Evolutionary conservation across 2,329 filamentous ascomycete species (phyloP).

Genomic region (Microascus cirrosus): DNA sequence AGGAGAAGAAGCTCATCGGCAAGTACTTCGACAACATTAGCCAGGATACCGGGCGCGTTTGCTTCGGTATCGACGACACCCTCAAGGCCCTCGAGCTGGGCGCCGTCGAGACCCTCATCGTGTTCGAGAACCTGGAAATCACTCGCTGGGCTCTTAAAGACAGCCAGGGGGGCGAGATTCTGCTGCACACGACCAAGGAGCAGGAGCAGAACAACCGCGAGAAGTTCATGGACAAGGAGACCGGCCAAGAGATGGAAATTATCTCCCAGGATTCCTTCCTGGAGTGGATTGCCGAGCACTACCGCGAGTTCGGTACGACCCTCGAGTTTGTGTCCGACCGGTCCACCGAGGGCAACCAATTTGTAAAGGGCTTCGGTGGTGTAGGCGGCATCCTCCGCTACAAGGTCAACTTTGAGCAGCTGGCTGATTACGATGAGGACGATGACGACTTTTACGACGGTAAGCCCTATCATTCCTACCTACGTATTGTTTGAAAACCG

Average conservation of each 20-base stretch:
- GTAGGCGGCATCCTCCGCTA: conserved; percentile 96
- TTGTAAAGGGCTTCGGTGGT: conserved; percentile 98
- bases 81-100: conserved; percentile 93
- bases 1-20: conserved; percentile 99
- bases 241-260: conserved; percentile 95
- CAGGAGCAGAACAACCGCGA: conserved; percentile 57
- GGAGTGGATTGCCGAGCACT: conserved; percentile 98
- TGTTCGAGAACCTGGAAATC: conserved; percentile 94
- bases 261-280: conserved; percentile 81
- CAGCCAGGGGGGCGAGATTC: conserved; percentile 57
- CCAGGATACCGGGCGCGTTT: conserved; percentile 91
- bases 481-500: not conserved
- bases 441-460: conserved; percentile 88
- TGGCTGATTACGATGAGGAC: conserved; percentile 82
- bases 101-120: conserved; percentile 87
- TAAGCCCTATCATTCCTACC: conserved; percentile 14
- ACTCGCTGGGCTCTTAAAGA: conserved; percentile 85
- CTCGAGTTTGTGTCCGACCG: conserved; percentile 97
- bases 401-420: conserved; percentile 99
- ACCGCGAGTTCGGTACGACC: conserved; percentile 92
- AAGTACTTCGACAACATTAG: conserved; percentile 99
- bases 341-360: conserved; percentile 97
- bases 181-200: conserved; percentile 80
- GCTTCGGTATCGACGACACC: conserved; percentile 96
- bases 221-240: conserved; percentile 89